Base-by-base conservation (phyloP, 1,139 yeast genomes). In the Candida mesenterica region DNA sequence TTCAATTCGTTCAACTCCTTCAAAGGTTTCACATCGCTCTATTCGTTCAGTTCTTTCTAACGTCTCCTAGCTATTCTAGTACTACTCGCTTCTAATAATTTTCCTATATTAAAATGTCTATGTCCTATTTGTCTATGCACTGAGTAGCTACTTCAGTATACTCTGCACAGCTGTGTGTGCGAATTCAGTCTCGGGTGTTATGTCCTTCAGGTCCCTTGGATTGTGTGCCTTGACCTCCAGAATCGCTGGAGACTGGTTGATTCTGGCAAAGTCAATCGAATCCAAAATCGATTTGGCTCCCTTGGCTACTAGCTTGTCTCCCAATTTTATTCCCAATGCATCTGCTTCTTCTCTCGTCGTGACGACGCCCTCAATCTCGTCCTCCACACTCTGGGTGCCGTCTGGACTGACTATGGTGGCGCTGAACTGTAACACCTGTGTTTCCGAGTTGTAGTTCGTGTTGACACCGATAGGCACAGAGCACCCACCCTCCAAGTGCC, bases 401-500 rank as follows among this genome's bases (percentile, higher is more conserved):
- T 90, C 96, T 5, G 92, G 92, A 42, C 85, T 77, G 15, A 90
- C 87, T 19, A 92, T 94, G 30, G 85, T 73, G 4, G 89, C 95
- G 42, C 75, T 75, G 46, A 92, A 66, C 9, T 59, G 46, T 39
- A 84, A 64, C 12, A 43, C 46, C 24, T 68, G 59, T 0, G 77
- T 68, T 2, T 48, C 54, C 27, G 61, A 65, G 48, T 81, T 63
- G 48, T 71, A 83, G 4, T 55, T 52, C n/a, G 88, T 70, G 39
- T 82, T 75, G 32, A 88, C 96, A 32, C 98, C 98, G 48, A 92
- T 86, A 8, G 98, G 98, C 7, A 92, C 97, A 1, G 96, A 87
- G 63, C 98, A 92, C 12, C 98, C 98, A 42, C 98, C 98, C 65
- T 92, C 97, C 42, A 92, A 71, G 24, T 85, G 74, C 58, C 95